phyloP scores from a whole-genome alignment of 352 stramenopile species.

The Hyaloperonospora arabidopsidis region DNA sequence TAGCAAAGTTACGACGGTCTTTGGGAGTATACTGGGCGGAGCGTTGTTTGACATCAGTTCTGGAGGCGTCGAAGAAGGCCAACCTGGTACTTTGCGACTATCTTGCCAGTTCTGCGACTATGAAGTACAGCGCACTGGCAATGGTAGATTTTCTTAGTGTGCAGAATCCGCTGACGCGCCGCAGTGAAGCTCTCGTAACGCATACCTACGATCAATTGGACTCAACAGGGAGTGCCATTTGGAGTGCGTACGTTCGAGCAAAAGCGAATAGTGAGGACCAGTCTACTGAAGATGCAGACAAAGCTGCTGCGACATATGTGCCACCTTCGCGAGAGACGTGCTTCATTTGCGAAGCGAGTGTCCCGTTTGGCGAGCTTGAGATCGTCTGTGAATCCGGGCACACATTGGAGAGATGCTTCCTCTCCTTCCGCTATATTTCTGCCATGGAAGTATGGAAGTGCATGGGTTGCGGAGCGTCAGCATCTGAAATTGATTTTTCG shows the following conservation, averaged over 20 bases:
- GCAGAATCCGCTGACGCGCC: slow-evolving; percentile 31
- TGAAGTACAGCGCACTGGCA: slow-evolving; percentile 49
- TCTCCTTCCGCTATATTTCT: slow-evolving; percentile 60
- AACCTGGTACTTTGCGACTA: slow-evolving; percentile 22
- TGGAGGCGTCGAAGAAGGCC: slow-evolving; percentile 32
- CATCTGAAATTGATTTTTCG: slow-evolving; percentile 46
- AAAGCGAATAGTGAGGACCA: slow-evolving; percentile 11
- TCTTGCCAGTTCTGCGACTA: slow-evolving; percentile 19
- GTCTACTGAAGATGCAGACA: neutral
- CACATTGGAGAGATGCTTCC: slow-evolving; percentile 64
- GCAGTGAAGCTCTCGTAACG: slow-evolving; percentile 38
- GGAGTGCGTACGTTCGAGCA: slow-evolving; percentile 32
- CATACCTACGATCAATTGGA: slow-evolving; percentile 56
- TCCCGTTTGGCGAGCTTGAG: slow-evolving; percentile 59
- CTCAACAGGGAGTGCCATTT: slow-evolving; percentile 36
- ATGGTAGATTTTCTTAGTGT: slow-evolving; percentile 82
- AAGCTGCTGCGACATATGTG: slow-evolving; percentile 3
- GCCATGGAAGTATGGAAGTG: slow-evolving; percentile 77
- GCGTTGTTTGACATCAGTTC: slow-evolving; percentile 44
- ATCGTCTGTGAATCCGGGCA: slow-evolving; percentile 52
- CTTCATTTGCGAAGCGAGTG: slow-evolving; percentile 57
- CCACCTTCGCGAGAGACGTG: slow-evolving; percentile 52
- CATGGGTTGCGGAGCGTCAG: slow-evolving; percentile 62
- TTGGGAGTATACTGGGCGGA: slow-evolving; percentile 56
- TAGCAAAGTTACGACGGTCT: slow-evolving; percentile 36